Evolutionary conservation across 2,329 filamentous ascomycete species (phyloP), one percentile per base, ranked within the genome.

Genomic region (Pyricularia grisea): DNA sequence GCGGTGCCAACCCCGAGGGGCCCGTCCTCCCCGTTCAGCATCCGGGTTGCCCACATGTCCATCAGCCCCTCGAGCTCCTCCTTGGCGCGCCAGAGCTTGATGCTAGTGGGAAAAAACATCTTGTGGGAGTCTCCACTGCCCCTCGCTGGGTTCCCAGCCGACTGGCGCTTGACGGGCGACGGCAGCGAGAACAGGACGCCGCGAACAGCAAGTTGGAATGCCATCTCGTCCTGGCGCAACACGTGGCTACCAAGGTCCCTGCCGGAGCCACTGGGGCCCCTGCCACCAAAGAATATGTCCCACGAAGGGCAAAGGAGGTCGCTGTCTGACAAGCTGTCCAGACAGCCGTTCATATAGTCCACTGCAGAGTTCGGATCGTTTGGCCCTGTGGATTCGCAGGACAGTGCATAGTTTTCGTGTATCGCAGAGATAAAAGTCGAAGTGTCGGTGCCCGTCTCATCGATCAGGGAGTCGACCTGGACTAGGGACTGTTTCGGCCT

Each of bases 371-470:
- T 77, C 4, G 82, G 75, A 74, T 86, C 85, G 71, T 79, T 77
- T 0, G 81, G 80, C 0, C 81, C 80, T 1, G 79, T 81, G 65
- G 82, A 82, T 72, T 90, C 88, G 75, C 94, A 98, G 0, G 95
- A 98, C 0, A 93, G 83, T 1, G 90, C 85, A 73, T 97, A 98
- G 76, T 99, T 99, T 75, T 99, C 95, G 67, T 74, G 73, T 50
- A 74, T 69, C 1, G 73, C 73, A 3, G 73, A 72, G 27, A 74
- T 72, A 11, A 74, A 74, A 9, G 73, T 74, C 23, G 92, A 88
- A 0, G 90, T 92, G 75, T 99, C 95, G 0, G 95, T 97, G 0
- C 95, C 95, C 0, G 92, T 93, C 80, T 97, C 94, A 74, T 97
- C 92, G 28, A 97, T 90, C n/a, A 99, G 84, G 0, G 87, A 84